Percentiles rank a stretch among this genome's conserved stretches.
Evolutionary conservation across 768 basidiomycete genomes (phyloP).

Genomic region (Tulasnella calospora): DNA sequence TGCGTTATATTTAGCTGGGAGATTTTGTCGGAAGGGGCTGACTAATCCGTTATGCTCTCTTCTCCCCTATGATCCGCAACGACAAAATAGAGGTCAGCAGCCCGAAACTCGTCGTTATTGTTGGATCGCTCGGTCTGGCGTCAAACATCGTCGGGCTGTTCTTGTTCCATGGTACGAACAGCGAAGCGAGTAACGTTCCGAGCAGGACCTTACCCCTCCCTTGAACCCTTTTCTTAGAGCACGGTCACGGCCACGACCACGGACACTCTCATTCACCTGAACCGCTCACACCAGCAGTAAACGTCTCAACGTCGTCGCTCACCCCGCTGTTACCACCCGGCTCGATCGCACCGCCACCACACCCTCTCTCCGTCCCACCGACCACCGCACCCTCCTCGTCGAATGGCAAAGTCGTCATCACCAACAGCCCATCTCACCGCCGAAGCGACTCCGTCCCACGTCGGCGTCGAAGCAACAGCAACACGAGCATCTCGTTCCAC

Average conservation of each 20-base stretch:
- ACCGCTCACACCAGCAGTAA: constrained; percentile 31
- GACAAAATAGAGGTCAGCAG: constrained; percentile 70
- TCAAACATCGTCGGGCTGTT: constrained; percentile 92
- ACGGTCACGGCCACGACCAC: constrained; percentile 64
- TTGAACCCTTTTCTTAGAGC: constrained; percentile 44
- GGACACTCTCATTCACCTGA: constrained; percentile 41
- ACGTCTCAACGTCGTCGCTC: constrained; percentile 17
- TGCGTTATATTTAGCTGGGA: constrained; percentile 35
- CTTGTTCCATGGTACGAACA: constrained; percentile 79
- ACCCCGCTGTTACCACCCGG: constrained; percentile 24
- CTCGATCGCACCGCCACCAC: constrained; percentile 27
- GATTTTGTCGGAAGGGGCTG: constrained; percentile 2
- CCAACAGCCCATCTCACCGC: constrained; percentile 30
- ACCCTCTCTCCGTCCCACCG: background rate
- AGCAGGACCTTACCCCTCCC: background rate
- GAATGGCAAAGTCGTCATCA: background rate
- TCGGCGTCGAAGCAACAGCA: constrained; percentile 37
- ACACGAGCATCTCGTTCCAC: constrained; percentile 63
- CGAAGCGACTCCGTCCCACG: constrained; percentile 33
- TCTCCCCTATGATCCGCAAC: constrained; percentile 15
- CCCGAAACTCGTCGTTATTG: constrained; percentile 80
- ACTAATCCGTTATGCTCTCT: background rate
- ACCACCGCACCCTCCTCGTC: background rate
- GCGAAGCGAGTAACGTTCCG: background rate
- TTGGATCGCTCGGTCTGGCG: constrained; percentile 80